phyloP scores from a whole-genome alignment of 257 asterid species.

The Coffea canephora region DNA sequence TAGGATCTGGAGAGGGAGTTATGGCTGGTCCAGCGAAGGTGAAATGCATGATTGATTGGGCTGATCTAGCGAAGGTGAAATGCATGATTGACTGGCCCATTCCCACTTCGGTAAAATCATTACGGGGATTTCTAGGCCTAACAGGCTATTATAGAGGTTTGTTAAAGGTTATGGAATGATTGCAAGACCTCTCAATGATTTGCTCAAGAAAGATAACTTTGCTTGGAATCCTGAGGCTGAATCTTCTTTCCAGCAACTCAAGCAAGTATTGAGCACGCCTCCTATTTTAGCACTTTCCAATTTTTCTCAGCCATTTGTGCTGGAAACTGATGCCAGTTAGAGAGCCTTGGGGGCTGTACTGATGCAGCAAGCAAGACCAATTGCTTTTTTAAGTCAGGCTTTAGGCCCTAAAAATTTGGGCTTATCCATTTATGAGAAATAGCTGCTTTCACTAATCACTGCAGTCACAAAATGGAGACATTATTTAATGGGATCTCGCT shows the following conservation, averaged over 20 bases:
- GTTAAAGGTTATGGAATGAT: background rate
- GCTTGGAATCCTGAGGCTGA: background rate
- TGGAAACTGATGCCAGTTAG: too few species aligned
- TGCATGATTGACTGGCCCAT: background rate
- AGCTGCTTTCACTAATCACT: too few species aligned
- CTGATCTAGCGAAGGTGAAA: background rate
- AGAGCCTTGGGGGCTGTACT: background rate
- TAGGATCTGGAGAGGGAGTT: too few species aligned
- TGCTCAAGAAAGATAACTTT: background rate
- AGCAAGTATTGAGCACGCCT: background rate
- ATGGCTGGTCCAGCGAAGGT: background rate
- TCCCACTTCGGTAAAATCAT: background rate
- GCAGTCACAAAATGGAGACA: too few species aligned
- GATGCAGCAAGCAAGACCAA: background rate
- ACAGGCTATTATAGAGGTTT: too few species aligned
- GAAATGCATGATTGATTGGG: background rate
- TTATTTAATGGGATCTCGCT: too few species aligned
- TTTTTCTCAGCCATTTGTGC: background rate
- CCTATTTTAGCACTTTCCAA: background rate
- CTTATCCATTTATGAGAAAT: too few species aligned
- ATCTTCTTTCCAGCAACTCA: background rate
- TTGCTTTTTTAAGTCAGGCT: too few species aligned
- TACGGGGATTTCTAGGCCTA: conserved; percentile 14
- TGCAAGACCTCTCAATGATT: background rate
- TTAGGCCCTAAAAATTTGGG: too few species aligned